Evolutionary conservation across 2,329 filamentous ascomycete species (phyloP), one percentile per base, ranked within the genome.

Genomic region (Penicillium hesseltinei): DNA sequence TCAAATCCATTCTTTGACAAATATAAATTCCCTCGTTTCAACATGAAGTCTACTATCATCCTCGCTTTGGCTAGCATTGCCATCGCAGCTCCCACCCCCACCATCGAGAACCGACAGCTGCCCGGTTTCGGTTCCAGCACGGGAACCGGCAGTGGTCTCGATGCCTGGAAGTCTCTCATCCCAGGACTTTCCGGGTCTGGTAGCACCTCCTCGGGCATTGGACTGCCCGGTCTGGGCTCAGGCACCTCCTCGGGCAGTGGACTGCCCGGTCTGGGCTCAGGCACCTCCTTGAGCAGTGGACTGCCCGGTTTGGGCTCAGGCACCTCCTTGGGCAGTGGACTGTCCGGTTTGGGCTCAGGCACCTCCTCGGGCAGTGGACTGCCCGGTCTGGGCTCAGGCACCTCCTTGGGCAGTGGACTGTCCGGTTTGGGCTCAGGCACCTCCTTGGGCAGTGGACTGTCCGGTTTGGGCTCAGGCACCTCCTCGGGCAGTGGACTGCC

Each of bases 61-160:
- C 58, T 70, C n/a, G 52, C 58, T 23, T 55, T 71, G 11, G 40
- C 68, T 15, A 62, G 62, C 33, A 56, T 62, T 17, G 63, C 61
- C 46, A 59, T 71, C 1, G 61, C 58, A 10, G 68, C 65, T 4
- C 68, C 68, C 9, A 69, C 69, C 25, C 55, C 29, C 13, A 70
- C 68, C 35, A 49, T 69, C 17, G 60, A 68, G 42, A 58, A 47
- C 6, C 68, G 68, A n/a, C 58, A 66, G 8, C 52, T 67, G 25
- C 55, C 43, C 23, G 48, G 51, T 27, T 35, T 62, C 2, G 57
- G 54, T 8, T 45, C 58, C 2, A 49, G 57, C 33, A 56, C 58
- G n/a, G 54, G 47, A 8, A 56, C 55, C n/a, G 47, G 43, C 47
- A 58, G 56, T 50, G 63, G 56, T 8, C 35, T 62, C 19, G 60